These are phyloP conservation scores for Thelonectria blattea DNA, from an alignment of 2,329 filamentous ascomycete species.

Conservation along the genomic window DNA sequence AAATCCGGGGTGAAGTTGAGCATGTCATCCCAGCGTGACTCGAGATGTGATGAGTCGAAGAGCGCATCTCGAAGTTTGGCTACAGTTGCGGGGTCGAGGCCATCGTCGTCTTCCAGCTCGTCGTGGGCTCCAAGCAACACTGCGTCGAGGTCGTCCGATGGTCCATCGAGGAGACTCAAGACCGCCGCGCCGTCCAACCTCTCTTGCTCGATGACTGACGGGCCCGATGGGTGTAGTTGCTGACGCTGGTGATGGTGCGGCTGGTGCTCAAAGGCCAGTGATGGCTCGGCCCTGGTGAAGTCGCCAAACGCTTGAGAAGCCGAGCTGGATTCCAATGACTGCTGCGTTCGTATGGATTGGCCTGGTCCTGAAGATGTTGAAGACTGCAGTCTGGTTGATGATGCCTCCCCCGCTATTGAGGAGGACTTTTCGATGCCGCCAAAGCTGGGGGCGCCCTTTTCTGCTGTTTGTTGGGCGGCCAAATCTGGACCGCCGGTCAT, in stretches of 20 bases:
- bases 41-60: conserved; percentile 38
- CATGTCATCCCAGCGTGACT: conserved; percentile 49
- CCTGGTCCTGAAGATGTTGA: conserved; percentile 20
- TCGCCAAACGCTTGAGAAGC: conserved; percentile 43
- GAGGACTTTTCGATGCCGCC: conserved; percentile 22
- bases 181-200: conserved; percentile 48
- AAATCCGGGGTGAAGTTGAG: conserved; percentile 60
- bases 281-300: conserved; percentile 25
- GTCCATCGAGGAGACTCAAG: conserved; percentile 44
- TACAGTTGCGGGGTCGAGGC: conserved; percentile 39
- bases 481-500: conserved; percentile 27
- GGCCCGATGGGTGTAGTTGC: not conserved
- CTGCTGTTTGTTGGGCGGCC: conserved; percentile 21
- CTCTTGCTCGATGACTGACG: conserved; percentile 33
- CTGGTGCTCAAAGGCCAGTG: conserved; percentile 16
- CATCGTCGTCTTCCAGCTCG: conserved; percentile 34
- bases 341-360: conserved; percentile 27
- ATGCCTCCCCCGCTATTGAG: conserved; percentile 28
- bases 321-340: conserved; percentile 34
- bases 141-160: conserved; percentile 29
- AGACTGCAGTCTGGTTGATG: conserved; percentile 30
- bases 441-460: conserved; percentile 31
- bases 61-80: conserved; percentile 46
- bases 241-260: not conserved
- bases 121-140: conserved; percentile 28